Conservation (phyloP, 73 alveolate species). For the Uronychia binucleata region DNA sequence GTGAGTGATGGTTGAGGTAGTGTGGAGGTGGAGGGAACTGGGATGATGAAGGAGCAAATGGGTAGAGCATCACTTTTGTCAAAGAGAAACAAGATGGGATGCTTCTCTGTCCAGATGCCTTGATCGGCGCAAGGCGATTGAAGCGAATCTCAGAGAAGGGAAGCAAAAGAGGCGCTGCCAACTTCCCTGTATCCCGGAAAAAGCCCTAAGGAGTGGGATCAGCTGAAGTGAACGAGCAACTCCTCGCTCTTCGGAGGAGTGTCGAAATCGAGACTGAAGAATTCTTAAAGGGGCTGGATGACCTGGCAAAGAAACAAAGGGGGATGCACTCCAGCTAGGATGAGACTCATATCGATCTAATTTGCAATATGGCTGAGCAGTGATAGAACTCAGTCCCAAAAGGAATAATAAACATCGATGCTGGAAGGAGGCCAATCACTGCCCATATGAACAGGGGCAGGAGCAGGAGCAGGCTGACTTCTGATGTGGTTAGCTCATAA, state of each 20-base stretch:
- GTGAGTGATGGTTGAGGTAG: too few species aligned
- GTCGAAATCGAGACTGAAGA: not conserved
- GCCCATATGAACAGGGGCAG: not conserved
- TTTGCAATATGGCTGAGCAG: not conserved
- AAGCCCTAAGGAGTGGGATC: not conserved
- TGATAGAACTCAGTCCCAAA: not conserved
- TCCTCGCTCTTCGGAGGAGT: not conserved
- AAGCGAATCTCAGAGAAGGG: not conserved
- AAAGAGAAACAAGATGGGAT: too few species aligned
- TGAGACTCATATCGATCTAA: not conserved
- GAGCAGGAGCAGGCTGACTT: too few species aligned
- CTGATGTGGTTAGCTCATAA: too few species aligned
- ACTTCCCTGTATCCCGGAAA: not conserved
- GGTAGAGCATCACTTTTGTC: too few species aligned
- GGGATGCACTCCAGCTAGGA: not conserved
- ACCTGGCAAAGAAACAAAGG: not conserved
- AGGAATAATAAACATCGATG: not conserved
- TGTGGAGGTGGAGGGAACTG: too few species aligned
- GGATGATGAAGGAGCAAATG: too few species aligned
- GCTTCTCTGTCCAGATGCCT: not conserved
- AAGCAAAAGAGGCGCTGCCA: not conserved
- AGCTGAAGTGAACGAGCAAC: not conserved
- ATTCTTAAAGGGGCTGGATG: not conserved
- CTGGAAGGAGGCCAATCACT: not conserved
- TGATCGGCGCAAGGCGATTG: not conserved